These are phyloP conservation scores for Apiospora hydei DNA, from an alignment of 2,329 filamentous ascomycete genomes.

Conservation along the genomic window DNA sequence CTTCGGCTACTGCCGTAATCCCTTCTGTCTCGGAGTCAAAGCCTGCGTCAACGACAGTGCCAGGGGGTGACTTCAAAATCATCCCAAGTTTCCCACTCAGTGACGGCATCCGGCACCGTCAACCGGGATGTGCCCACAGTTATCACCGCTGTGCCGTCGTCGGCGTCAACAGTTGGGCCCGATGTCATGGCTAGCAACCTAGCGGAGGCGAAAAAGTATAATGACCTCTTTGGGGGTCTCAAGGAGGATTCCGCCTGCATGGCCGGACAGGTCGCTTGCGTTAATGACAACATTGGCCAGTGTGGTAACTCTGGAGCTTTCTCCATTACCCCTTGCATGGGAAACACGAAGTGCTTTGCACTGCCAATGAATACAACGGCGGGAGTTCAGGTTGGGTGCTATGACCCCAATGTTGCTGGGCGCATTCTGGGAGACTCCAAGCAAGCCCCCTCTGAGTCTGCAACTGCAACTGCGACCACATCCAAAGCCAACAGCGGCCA, in stretches of 20 bases:
- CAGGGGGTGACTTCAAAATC: slow-evolving; percentile 67
- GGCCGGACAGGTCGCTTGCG: slow-evolving; percentile 58
- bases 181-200: slow-evolving; percentile 54
- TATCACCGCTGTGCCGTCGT: slow-evolving; percentile 42
- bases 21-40: neutral
- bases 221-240: slow-evolving; percentile 54
- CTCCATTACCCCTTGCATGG: slow-evolving; percentile 46
- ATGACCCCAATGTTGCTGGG: slow-evolving; percentile 48
- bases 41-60: slow-evolving; percentile 56
- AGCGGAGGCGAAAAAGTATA: slow-evolving; percentile 52
- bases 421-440: slow-evolving; percentile 48
- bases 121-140: slow-evolving; percentile 52
- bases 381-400: slow-evolving; percentile 59
- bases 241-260: slow-evolving; percentile 56
- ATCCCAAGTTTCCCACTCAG: slow-evolving; percentile 33
- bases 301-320: slow-evolving; percentile 54
- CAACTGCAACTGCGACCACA: slow-evolving; percentile 2
- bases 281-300: slow-evolving; percentile 55
- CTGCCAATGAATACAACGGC: slow-evolving; percentile 58
- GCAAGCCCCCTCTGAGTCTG: neutral
- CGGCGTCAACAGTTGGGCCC: slow-evolving; percentile 50
- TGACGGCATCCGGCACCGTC: slow-evolving; percentile 46
- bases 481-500: neutral
- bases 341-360: slow-evolving; percentile 56
- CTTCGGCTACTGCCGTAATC: neutral